Base-by-base conservation (phyloP, 202 grass and related monocot species). In the Setaria italica region DNA sequence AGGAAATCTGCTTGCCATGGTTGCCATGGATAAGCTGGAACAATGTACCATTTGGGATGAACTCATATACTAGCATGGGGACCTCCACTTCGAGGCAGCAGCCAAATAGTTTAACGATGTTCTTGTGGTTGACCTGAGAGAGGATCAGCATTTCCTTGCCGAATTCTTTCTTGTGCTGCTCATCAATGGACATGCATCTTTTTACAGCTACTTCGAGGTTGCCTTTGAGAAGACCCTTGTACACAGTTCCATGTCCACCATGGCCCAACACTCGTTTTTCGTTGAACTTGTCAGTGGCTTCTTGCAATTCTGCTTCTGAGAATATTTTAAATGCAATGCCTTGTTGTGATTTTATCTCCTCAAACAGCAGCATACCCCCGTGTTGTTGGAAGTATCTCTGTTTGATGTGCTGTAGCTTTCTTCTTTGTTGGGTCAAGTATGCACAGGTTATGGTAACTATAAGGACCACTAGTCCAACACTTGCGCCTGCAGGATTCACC, bases 111-210 rank as follows among this genome's bases (percentile, higher is more conserved):
- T 80, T 87, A 11, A 92, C 90, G 7, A 92, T 70, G 19, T 92
- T 92, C 70, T 10, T 92, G 30, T 91, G 85, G 34, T 91, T 92
- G 13, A 81, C 67, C 53, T 87, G 63, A 29, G 84, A 81, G 20
- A 87, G 74, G 56, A 92, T 91, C 16, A 91, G 10, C 80, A 91
- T 88, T 65, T 91, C 89, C 68, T 72, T 88, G 35, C 80, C 89
- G 0, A 90, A 90, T 75, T 90, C 85, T 74, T 87, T 90, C 67
- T 84, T 90, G 16, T 87, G 74, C 14, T 86, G 81, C 70, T 84
- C 80, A 35, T 87, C 74, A 30, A 87, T 75, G 20, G 64, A 49
- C 67, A 25, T 88, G 76, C 85, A 91, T 49, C 47, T 81, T 47
- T 91, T 88, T 0, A 91, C 53, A 20, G 88, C 88, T 43, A 90